These are phyloP conservation scores for Sporothrix brasiliensis DNA, from an alignment of 2,329 filamentous ascomycete species.

Conservation along the genomic window DNA sequence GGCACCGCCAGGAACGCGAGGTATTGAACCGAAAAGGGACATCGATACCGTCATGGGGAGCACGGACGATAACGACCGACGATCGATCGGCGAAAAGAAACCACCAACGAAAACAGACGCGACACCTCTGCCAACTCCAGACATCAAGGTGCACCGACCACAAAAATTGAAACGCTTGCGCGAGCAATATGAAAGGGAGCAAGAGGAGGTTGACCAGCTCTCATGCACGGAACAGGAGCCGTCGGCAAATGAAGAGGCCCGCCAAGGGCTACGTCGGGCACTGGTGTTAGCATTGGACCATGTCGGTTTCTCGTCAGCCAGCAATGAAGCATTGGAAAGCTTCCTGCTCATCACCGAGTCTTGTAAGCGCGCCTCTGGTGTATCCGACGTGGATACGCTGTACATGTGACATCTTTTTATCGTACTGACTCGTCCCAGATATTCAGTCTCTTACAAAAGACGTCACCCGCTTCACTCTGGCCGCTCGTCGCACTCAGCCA, in stretches of 20 bases:
- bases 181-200: slow-evolving; percentile 25
- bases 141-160: slow-evolving; percentile 25
- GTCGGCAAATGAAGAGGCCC: slow-evolving; percentile 42
- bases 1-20: neutral
- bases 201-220: slow-evolving; percentile 11
- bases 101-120: slow-evolving; percentile 27
- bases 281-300: slow-evolving; percentile 60
- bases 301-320: slow-evolving; percentile 61
- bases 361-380: slow-evolving; percentile 50
- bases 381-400: neutral
- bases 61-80: slow-evolving; percentile 1
- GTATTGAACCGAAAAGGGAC: neutral
- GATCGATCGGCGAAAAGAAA: slow-evolving; percentile 21
- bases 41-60: slow-evolving; percentile 25
- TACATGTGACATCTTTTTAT: too few species aligned
- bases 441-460: slow-evolving; percentile 54
- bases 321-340: slow-evolving; percentile 60
- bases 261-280: slow-evolving; percentile 55
- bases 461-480: slow-evolving; percentile 51
- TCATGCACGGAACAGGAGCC: neutral
- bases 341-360: slow-evolving; percentile 59
- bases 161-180: slow-evolving; percentile 34
- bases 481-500: slow-evolving; percentile 56
- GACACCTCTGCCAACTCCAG: neutral
- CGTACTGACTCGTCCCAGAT: slow-evolving; percentile 47